phyloP scores from a whole-genome alignment of 2,329 filamentous ascomycete species.

The Claviceps cyperi region DNA sequence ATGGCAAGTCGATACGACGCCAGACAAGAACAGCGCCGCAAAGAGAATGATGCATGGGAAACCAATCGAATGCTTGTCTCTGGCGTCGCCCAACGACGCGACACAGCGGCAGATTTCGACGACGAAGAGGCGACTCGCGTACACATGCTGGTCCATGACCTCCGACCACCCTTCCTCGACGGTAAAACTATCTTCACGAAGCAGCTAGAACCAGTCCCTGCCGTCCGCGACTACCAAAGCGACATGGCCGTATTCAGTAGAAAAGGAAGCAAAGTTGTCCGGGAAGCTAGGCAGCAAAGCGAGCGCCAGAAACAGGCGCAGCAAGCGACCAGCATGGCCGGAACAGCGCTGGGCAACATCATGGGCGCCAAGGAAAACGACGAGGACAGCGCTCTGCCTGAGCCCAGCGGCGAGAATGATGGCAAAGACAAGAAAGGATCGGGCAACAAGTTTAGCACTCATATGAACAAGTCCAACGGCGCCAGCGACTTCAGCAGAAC shows the following conservation, averaged over 20 bases:
- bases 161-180: slow-evolving; percentile 88
- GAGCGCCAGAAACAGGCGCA: slow-evolving; percentile 91
- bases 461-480: slow-evolving; percentile 74
- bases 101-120: slow-evolving; percentile 71
- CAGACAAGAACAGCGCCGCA: slow-evolving; percentile 70
- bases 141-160: slow-evolving; percentile 83
- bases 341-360: slow-evolving; percentile 82
- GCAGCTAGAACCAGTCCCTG: slow-evolving; percentile 86
- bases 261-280: slow-evolving; percentile 86
- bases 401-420: slow-evolving; percentile 53
- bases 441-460: slow-evolving; percentile 68
- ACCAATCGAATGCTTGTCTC: slow-evolving; percentile 97
- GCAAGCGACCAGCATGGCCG: slow-evolving; percentile 83
- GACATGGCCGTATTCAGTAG: slow-evolving; percentile 98
- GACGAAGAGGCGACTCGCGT: slow-evolving; percentile 83
- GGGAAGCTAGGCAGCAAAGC: slow-evolving; percentile 78
- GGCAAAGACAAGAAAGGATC: slow-evolving; percentile 34
- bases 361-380: slow-evolving; percentile 92
- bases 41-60: slow-evolving; percentile 96
- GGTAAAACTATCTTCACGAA: slow-evolving; percentile 94
- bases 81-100: slow-evolving; percentile 79
- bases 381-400: slow-evolving; percentile 74
- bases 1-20: slow-evolving; percentile 57
- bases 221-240: slow-evolving; percentile 84
- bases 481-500: slow-evolving; percentile 87